A percentile compares a stretch with the other conserved stretches of the same genome.
phyloP scores from a whole-genome alignment of 305 asterid genomes.

The Fraxinus baroniana region DNA sequence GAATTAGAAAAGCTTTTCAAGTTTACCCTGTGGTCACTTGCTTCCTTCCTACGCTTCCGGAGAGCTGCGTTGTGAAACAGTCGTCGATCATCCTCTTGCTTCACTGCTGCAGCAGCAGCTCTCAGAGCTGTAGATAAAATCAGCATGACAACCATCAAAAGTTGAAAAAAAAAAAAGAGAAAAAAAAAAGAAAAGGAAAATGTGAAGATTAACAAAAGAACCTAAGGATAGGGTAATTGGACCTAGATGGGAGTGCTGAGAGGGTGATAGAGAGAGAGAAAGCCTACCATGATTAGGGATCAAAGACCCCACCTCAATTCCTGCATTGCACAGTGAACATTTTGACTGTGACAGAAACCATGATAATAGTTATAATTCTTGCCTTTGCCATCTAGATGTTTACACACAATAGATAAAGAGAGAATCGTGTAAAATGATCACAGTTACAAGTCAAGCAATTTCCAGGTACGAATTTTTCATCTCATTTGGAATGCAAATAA shows the following conservation, averaged over 20 bases:
- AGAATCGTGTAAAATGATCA: constrained; percentile 18
- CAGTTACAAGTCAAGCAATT: constrained; percentile 7
- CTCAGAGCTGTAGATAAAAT: constrained; percentile 60
- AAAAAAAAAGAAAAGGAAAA: not conserved
- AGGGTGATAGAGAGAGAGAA: not conserved
- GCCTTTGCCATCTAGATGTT: constrained; percentile 6
- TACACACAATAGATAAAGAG: constrained; percentile 10
- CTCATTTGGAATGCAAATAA: constrained; percentile 7
- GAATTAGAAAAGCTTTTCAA: constrained; percentile 20
- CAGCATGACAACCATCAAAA: constrained; percentile 22
- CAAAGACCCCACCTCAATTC: constrained; percentile 64
- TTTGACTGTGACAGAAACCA: constrained; percentile 59
- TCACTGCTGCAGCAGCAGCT: constrained; percentile 93
- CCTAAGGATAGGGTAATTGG: constrained; percentile 15
- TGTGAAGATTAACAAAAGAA: constrained; percentile 23
- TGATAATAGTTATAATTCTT: constrained; percentile 21
- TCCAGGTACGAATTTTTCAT: not conserved
- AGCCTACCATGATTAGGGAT: constrained; percentile 80
- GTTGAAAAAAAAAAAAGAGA: constrained; percentile 5
- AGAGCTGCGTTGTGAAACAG: constrained; percentile 82
- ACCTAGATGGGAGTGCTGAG: not conserved
- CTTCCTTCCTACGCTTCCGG: constrained; percentile 90
- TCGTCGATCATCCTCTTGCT: constrained; percentile 91
- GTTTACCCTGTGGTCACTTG: constrained; percentile 72
- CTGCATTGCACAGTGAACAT: constrained; percentile 77